These are phyloP conservation scores for Pichia sporocuriosa DNA, from an alignment of 805 yeast genomes.

Conservation along the genomic window DNA sequence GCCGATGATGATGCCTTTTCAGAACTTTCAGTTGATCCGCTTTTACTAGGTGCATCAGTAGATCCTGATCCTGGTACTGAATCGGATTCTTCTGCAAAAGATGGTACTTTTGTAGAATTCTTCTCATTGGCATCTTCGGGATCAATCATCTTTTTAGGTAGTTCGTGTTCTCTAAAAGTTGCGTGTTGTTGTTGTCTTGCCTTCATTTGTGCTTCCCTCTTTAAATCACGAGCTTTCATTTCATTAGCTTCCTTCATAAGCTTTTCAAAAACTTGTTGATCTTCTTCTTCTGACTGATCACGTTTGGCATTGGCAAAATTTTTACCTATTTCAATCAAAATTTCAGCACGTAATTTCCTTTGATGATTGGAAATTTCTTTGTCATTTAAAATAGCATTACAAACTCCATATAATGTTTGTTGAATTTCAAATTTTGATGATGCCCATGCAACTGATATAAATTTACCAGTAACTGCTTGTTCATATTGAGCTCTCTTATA, in stretches of 20 bases:
- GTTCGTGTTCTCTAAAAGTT: conserved; percentile 2
- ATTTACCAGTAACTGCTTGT: conserved; percentile 69
- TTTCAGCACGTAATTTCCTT: conserved; percentile 55
- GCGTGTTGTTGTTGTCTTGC: conserved; percentile 15
- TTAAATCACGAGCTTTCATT: conserved; percentile 25
- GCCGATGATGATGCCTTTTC: background rate
- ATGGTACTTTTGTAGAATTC: too few species aligned
- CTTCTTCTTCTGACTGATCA: conserved; percentile 68
- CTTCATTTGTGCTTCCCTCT: conserved; percentile 16
- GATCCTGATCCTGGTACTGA: background rate
- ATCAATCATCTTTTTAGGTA: background rate
- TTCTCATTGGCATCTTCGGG: too few species aligned
- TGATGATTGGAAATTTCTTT: conserved; percentile 39
- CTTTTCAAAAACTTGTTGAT: conserved; percentile 64
- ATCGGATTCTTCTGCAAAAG: background rate
- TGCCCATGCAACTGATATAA: conserved; percentile 78
- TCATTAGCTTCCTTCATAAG: conserved; percentile 30
- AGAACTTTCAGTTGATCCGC: background rate
- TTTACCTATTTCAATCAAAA: conserved; percentile 52
- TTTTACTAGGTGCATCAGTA: background rate
- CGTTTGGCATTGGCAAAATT: conserved; percentile 55
- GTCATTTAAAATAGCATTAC: conserved; percentile 60
- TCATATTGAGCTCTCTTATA: conserved; percentile 56
- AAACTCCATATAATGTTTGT: conserved; percentile 63
- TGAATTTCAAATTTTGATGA: conserved; percentile 76